Base-by-base conservation (phyloP, 345 rosid genomes). In the Reutealis trisperma region DNA sequence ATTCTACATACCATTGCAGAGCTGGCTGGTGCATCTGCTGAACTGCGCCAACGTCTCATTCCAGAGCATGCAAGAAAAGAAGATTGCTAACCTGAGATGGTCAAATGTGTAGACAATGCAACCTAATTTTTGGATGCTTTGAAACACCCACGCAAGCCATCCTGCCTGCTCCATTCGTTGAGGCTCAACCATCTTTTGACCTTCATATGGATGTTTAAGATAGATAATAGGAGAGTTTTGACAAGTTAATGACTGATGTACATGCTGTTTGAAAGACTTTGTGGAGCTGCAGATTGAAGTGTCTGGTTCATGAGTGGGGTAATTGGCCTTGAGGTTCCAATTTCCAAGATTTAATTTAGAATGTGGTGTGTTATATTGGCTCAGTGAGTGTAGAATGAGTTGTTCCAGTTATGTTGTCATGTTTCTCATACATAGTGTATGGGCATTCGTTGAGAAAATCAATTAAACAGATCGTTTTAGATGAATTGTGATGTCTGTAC, bases 1-100 rank as follows among this genome's bases (percentile, higher is more conserved):
- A 83, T 75, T 34, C 47, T 30, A 51, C 49, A 44, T 52, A 16
- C 51, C 71, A 62, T 25, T 88, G 78, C 96, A 96, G 99, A 96
- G 83, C 82, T 96, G 86, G 90, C 87, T 34, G 98, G 98, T 65
- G 97, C 92, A 77, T 79, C 98, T 51, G 2, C 86, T 42, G 99
- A 92, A 79, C 86, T 96, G 73, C 83, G 91, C 9, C 85, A 86
- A n/a, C 93, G 92, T 12, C 91, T 96, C 75, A 91, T 93, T 52
- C 98, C 98, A 16, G 88, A 85, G 64, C 81, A 82, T 66, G 79
- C 79, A 49, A 74, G 81, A 58, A 78, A 47, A 69, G 73, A 70
- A 21, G 60, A 81, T 54, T 62, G 59, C 37, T 11, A 19, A 24
- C 47, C 55, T 10, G 67, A 44, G 37, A 73, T 51, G 77, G 24